A percentile compares a stretch with the other conserved stretches of the same genome.
Conservation (phyloP, 345 rosid genomes). For the Gossypium australe region DNA sequence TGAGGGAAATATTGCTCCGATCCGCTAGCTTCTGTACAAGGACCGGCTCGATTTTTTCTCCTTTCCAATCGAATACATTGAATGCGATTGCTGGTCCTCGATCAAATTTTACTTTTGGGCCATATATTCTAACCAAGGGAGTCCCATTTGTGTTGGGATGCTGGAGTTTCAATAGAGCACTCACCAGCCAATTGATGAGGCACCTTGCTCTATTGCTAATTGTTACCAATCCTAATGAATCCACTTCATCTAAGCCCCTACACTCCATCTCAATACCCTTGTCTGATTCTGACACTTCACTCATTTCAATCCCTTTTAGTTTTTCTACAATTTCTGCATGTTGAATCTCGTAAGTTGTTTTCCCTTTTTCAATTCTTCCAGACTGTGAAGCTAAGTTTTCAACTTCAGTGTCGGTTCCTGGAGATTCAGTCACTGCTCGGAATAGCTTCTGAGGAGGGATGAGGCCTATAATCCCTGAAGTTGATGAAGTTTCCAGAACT, state of each 20-base stretch:
- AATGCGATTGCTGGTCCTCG: slow-evolving; percentile 87
- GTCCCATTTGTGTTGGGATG: slow-evolving; percentile 55
- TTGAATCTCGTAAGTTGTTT: slow-evolving; percentile 25
- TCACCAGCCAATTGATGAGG: slow-evolving; percentile 85
- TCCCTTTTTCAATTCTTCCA: slow-evolving; percentile 21
- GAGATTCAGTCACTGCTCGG: slow-evolving; percentile 29
- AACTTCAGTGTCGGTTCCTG: slow-evolving; percentile 30
- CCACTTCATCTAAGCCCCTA: slow-evolving; percentile 69
- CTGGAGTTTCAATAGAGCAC: slow-evolving; percentile 68
- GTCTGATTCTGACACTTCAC: slow-evolving; percentile 17
- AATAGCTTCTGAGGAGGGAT: slow-evolving; percentile 42
- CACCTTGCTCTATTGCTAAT: slow-evolving; percentile 72
- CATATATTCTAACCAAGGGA: slow-evolving; percentile 64
- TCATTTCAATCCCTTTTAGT: slow-evolving; percentile 15
- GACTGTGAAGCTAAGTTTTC: slow-evolving; percentile 17
- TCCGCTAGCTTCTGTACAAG: slow-evolving; percentile 90
- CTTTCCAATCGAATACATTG: slow-evolving; percentile 77
- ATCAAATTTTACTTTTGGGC: slow-evolving; percentile 76
- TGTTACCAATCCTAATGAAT: slow-evolving; percentile 54
- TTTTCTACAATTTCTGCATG: slow-evolving; percentile 20
- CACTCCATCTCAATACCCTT: slow-evolving; percentile 29
- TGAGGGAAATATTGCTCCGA: slow-evolving; percentile 60
- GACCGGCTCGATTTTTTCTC: slow-evolving; percentile 68
- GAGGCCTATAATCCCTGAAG: slow-evolving; percentile 71
- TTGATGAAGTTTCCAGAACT: slow-evolving; percentile 42